Evolutionary conservation across 1,139 yeast genomes (phyloP), one percentile per base, ranked within the genome.

Genomic region (Zygoascus sp.): DNA sequence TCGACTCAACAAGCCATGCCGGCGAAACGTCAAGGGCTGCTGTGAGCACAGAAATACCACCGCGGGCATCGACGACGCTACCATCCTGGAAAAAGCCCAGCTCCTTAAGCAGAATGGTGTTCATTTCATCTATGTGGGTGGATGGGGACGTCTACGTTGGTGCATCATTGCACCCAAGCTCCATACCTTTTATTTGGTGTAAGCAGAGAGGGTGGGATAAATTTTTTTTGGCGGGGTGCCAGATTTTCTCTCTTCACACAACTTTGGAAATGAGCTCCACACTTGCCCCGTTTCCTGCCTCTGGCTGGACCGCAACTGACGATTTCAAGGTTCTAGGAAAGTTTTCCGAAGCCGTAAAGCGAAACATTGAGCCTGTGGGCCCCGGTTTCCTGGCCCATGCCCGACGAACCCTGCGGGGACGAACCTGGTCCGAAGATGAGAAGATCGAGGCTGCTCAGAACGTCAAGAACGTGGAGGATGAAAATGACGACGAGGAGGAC

Each of bases 341-440:
- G 32, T 78, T 77, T 65, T 64, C 88, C 42, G 76, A 82, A 25
- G 81, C 95, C 48, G 77, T 77, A 46, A 86, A 87, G 65, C 90
- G 96, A 67, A 83, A 92, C 53, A 76, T 90, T 56, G 98, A 92
- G 72, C 97, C 98, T 32, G 97, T 90, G 58, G 99, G 99, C 48
- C 94, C 94, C 56, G 85, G 79, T 66, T 92, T 88, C 73, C 76
- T 94, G 63, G 96, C 97, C 50, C 98, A 94, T 64, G 98, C 98
- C 51, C 83, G 96, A 59, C 85, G 98, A 76, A 81, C 95, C 53
- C 76, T 90, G 59, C 82, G 96, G 72, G 96, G 96, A 68, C 96
- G 95, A 73, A 88, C 97, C 50, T 92, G 97, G 96, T 88, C 97
- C 46, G 97, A 94, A 71, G 92, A 80, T 64, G 98, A 92, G 73